These are phyloP conservation scores for Panellus pusillus DNA, from an alignment of 768 basidiomycete genomes.

Conservation along the genomic window DNA sequence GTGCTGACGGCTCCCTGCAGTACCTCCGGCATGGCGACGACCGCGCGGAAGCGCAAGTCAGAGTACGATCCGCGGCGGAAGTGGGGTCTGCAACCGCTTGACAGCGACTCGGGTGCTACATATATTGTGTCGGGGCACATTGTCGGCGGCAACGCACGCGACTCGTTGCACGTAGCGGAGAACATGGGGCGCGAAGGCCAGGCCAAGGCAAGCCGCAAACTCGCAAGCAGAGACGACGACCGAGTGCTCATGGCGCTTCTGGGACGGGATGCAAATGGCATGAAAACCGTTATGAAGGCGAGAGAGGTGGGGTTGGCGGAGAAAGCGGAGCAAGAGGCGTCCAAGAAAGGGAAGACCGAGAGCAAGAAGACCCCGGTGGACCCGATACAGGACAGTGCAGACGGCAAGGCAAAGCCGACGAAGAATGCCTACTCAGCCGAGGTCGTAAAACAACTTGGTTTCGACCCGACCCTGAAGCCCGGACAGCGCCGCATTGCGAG, in stretches of 20 bases:
- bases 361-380: conserved; percentile 23
- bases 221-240: conserved; percentile 61
- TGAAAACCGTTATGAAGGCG: conserved; percentile 62
- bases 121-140: conserved; percentile 84
- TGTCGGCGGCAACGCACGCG: conserved; percentile 45
- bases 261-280: conserved; percentile 66
- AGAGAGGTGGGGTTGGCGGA: conserved; percentile 40
- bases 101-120: conserved; percentile 47
- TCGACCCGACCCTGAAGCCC: conserved; percentile 68
- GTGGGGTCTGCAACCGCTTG: conserved; percentile 70
- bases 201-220: conserved; percentile 66
- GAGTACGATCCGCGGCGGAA: conserved; percentile 70
- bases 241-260: conserved; percentile 58
- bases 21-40: conserved; percentile 68
- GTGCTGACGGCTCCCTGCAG: conserved; percentile 34
- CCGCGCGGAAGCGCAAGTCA: conserved; percentile 51
- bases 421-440: conserved; percentile 63
- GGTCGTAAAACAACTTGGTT: conserved; percentile 72
- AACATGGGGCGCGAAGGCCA: conserved; percentile 79
- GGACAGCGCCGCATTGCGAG: conserved; percentile 45
- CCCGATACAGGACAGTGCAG: conserved; percentile 5
- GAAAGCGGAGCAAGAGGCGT: conserved; percentile 23
- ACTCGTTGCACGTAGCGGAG: conserved; percentile 59
- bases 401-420: conserved; percentile 23
- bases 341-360: conserved; percentile 27